phyloP scores from a whole-genome alignment of 1,139 yeast genomes.

The Geotrichum bryndzae region DNA sequence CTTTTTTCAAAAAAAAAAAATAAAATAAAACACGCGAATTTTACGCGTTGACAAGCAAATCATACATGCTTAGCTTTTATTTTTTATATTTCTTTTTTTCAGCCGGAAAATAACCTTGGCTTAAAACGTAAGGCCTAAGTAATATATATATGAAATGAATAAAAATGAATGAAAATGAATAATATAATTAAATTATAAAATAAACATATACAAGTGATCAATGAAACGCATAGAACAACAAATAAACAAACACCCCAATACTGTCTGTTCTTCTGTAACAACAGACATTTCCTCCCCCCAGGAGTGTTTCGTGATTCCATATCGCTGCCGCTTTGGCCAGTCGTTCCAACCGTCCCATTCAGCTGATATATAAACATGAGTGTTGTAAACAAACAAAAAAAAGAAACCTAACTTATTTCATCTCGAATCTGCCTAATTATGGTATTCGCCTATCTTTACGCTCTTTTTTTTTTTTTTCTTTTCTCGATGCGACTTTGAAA shows the following conservation, averaged over 20 bases:
- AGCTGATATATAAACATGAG: background rate
- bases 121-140: background rate
- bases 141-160: too few species aligned
- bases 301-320: background rate
- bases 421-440: too few species aligned
- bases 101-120: background rate
- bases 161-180: background rate
- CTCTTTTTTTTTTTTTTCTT: too few species aligned
- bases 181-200: background rate
- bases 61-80: background rate
- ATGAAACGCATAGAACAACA: background rate
- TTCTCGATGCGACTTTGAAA: too few species aligned
- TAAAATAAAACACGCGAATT: background rate
- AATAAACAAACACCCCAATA: background rate
- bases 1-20: background rate
- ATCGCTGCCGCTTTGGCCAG: background rate
- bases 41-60: background rate
- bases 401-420: background rate
- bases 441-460: too few species aligned
- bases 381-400: background rate
- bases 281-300: background rate
- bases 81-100: background rate
- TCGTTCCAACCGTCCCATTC: background rate
- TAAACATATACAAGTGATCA: background rate
- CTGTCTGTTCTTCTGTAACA: background rate